phyloP scores from a whole-genome alignment of 176 grass and related monocot species.

The Ensete ventricosum region DNA sequence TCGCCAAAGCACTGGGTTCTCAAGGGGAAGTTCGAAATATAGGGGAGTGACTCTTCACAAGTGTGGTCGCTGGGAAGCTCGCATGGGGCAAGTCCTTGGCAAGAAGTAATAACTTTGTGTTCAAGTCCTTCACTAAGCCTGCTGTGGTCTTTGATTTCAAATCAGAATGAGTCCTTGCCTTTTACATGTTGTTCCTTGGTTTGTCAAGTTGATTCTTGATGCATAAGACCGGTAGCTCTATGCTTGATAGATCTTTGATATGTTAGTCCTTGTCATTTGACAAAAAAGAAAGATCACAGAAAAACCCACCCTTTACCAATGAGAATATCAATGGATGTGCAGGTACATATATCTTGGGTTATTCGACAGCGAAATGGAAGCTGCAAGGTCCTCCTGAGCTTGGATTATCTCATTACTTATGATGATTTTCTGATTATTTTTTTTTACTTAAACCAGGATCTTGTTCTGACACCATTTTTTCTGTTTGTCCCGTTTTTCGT shows the following conservation, averaged over 20 bases:
- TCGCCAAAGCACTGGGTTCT: constrained; percentile 13
- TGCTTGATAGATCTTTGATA: background rate
- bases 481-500: background rate
- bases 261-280: background rate
- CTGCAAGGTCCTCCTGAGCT: constrained; percentile 5
- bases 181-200: background rate
- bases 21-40: constrained; percentile 9
- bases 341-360: constrained; percentile 22
- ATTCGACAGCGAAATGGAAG: constrained; percentile 21
- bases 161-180: background rate
- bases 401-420: background rate
- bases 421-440: background rate
- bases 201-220: background rate
- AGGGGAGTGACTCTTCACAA: constrained; percentile 19
- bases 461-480: background rate
- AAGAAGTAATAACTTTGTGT: constrained; percentile 4
- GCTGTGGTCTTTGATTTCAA: background rate
- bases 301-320: constrained; percentile 3
- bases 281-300: background rate
- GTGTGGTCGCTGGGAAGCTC: constrained; percentile 14
- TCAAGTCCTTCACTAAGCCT: background rate
- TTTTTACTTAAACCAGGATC: background rate
- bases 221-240: background rate
- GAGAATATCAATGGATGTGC: constrained; percentile 7
- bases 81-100: constrained; percentile 9